Conservation (phyloP, 768 basidiomycete species). For the Lyophyllum atratum region DNA sequence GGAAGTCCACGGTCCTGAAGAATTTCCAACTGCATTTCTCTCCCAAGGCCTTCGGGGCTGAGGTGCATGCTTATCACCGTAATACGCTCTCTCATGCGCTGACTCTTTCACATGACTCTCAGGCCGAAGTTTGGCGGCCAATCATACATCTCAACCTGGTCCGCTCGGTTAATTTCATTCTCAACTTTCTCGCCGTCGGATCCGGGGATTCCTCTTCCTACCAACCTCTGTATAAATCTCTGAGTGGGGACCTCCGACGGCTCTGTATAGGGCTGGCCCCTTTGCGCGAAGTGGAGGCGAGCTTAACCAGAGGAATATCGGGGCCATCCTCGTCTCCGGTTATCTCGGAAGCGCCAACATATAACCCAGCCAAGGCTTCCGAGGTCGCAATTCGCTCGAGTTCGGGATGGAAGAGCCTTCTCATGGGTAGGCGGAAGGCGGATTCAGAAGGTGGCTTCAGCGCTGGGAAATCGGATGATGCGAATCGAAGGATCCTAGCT, state of each 20-base stretch:
- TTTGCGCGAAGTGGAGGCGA: slow-evolving; percentile 55
- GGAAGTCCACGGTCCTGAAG: slow-evolving; percentile 68
- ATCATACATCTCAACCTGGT: slow-evolving; percentile 72
- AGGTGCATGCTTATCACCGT: slow-evolving; percentile 31
- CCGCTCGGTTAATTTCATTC: slow-evolving; percentile 46
- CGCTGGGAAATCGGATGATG: slow-evolving; percentile 32
- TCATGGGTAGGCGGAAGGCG: slow-evolving; percentile 35
- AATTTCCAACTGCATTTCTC: slow-evolving; percentile 65
- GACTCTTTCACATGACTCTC: neutral
- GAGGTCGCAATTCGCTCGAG: slow-evolving; percentile 51
- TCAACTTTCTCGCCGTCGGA: slow-evolving; percentile 28
- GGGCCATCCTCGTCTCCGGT: slow-evolving; percentile 18
- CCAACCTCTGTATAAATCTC: slow-evolving; percentile 21
- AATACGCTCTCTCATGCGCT: neutral
- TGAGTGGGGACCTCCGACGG: slow-evolving; percentile 41
- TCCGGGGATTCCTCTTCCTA: slow-evolving; percentile 19
- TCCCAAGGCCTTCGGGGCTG: slow-evolving; percentile 57
- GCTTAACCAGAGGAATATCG: slow-evolving; percentile 45
- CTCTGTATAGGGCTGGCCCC: slow-evolving; percentile 55
- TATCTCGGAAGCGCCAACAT: slow-evolving; percentile 19
- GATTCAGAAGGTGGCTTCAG: slow-evolving; percentile 12
- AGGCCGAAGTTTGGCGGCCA: slow-evolving; percentile 60
- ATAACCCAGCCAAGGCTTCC: slow-evolving; percentile 43
- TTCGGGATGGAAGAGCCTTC: slow-evolving; percentile 50
- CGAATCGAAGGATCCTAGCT: slow-evolving; percentile 47